These are phyloP conservation scores for Adansonia gregorii DNA, from an alignment of 441 rosid species.

Conservation along the genomic window DNA sequence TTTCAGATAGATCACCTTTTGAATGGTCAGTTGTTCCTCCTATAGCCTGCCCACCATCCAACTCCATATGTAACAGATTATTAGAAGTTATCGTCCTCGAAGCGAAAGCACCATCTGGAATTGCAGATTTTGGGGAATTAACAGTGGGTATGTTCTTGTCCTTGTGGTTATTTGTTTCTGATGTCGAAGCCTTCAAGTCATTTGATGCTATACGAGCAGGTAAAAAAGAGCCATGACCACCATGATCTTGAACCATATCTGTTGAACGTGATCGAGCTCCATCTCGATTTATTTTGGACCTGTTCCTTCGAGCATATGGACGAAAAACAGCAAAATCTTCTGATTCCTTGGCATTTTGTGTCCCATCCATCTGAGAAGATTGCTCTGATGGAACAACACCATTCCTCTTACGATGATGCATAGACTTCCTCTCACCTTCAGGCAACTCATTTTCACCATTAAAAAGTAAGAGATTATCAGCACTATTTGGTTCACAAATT, in stretches of 20 bases:
- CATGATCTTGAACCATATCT: constrained; percentile 69
- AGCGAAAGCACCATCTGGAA: constrained; percentile 62
- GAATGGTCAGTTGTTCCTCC: constrained; percentile 41
- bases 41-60: constrained; percentile 49
- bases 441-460: constrained; percentile 76
- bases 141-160: constrained; percentile 52
- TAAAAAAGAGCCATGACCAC: constrained; percentile 32
- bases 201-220: constrained; percentile 55
- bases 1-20: constrained; percentile 45
- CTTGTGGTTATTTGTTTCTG: constrained; percentile 66
- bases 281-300: constrained; percentile 89
- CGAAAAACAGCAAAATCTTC: constrained; percentile 98
- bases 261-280: constrained; percentile 74
- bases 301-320: constrained; percentile 95
- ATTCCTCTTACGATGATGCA: constrained; percentile 57
- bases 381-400: constrained; percentile 63
- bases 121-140: constrained; percentile 46
- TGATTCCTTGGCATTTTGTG: constrained; percentile 74
- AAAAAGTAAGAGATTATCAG: constrained; percentile 83
- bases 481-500: constrained; percentile 81
- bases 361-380: constrained; percentile 64
- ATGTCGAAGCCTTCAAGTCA: constrained; percentile 54
- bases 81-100: constrained; percentile 49
- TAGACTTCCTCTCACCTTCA: constrained; percentile 56
- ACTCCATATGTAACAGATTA: constrained; percentile 49